Evolutionary conservation across 1,139 yeast genomes (phyloP).

Genomic region (Saccharomyces hybrid): DNA sequence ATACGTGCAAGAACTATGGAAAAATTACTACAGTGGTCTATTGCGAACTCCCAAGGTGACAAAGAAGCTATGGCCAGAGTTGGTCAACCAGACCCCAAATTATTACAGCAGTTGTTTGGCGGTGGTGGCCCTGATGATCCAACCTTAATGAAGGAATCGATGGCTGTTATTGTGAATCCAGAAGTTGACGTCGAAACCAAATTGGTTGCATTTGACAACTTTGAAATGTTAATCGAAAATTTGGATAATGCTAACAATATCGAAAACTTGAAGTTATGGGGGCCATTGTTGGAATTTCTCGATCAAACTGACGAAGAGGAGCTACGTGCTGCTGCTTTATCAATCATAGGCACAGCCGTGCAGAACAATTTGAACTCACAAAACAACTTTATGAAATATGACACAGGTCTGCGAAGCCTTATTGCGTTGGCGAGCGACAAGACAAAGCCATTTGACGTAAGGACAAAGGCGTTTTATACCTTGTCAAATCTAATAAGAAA

Average conservation of each 20-base stretch:
- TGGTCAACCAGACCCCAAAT: slow-evolving; percentile 70
- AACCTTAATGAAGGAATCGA: slow-evolving; percentile 69
- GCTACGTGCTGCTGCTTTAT: slow-evolving; percentile 54
- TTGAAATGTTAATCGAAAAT: slow-evolving; percentile 90
- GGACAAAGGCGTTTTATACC: slow-evolving; percentile 67
- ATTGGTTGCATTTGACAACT: slow-evolving; percentile 76
- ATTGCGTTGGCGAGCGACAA: slow-evolving; percentile 36
- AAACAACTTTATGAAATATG: slow-evolving; percentile 48
- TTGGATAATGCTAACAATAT: slow-evolving; percentile 92
- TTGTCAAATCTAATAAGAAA: slow-evolving; percentile 71
- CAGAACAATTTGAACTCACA: slow-evolving; percentile 82
- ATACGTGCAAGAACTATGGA: slow-evolving; percentile 48
- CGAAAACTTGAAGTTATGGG: slow-evolving; percentile 79
- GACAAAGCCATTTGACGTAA: slow-evolving; percentile 35
- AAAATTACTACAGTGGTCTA: slow-evolving; percentile 83
- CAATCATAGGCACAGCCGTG: slow-evolving; percentile 83
- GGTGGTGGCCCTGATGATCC: slow-evolving; percentile 72
- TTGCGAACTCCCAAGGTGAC: slow-evolving; percentile 67
- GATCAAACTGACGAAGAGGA: slow-evolving; percentile 36
- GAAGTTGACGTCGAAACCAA: slow-evolving; percentile 57
- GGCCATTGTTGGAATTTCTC: slow-evolving; percentile 48
- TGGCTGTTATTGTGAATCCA: slow-evolving; percentile 54
- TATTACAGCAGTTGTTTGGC: slow-evolving; percentile 72
- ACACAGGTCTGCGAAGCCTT: slow-evolving; percentile 42
- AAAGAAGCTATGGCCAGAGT: slow-evolving; percentile 52